Percentiles rank a stretch among this genome's conserved stretches.
These are phyloP conservation scores for Aspergillus costaricaensis DNA, from an alignment of 2,329 filamentous ascomycete genomes.

Conservation along the genomic window DNA sequence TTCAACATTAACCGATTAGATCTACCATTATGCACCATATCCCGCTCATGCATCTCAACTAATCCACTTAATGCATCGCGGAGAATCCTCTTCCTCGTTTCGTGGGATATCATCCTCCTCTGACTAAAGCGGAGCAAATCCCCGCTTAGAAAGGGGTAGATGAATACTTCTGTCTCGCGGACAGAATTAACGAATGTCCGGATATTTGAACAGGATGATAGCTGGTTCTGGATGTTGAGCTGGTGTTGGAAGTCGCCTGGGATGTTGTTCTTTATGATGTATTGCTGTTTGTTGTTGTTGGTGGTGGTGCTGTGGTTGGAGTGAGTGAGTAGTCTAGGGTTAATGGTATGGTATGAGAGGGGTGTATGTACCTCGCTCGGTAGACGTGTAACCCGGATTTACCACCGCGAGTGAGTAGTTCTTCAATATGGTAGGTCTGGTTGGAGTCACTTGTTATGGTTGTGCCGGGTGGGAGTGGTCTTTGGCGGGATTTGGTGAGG, in stretches of 20 bases:
- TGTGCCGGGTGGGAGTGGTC: not conserved
- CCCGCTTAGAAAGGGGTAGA: conserved; percentile 23
- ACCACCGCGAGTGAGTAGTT: conserved; percentile 1
- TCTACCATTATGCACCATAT: conserved; percentile 34
- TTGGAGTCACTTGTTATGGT: conserved; percentile 6
- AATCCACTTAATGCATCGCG: conserved; percentile 29
- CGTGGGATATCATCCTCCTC: conserved; percentile 13
- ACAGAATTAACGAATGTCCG: conserved; percentile 29
- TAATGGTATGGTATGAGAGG: not conserved
- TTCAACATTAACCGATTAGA: too few relatives aligned
- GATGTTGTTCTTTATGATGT: conserved; percentile 25
- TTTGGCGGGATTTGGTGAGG: not conserved
- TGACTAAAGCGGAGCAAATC: conserved; percentile 21
- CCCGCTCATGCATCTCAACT: conserved; percentile 34
- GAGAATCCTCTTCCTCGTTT: conserved; percentile 19
- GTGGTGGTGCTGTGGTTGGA: conserved; percentile 10
- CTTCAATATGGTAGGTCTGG: conserved; percentile 4
- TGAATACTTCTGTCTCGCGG: conserved; percentile 20
- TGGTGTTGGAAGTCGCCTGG: conserved; percentile 36
- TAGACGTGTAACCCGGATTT: conserved; percentile 12
- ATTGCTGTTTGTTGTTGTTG: not conserved
- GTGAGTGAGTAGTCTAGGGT: not conserved
- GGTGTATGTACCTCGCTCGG: conserved; percentile 5
- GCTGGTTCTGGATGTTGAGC: conserved; percentile 23
- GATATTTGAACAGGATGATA: conserved; percentile 30